Conservation (phyloP, 225 moss, liverwort and hornwort species). For the Polytrichum formosum region DNA sequence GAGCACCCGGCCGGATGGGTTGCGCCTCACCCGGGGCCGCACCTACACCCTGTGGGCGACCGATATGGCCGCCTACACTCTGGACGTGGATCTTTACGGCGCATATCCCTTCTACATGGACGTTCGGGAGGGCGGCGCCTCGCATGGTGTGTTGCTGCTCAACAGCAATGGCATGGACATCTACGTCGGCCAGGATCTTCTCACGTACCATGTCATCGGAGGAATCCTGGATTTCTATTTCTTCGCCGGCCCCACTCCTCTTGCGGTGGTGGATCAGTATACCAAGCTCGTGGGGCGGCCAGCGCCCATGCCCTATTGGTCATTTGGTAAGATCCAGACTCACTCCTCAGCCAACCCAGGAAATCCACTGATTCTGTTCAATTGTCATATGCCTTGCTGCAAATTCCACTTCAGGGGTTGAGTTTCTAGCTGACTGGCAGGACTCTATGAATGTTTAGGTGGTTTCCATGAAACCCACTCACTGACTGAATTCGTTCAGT, state of each 20-base stretch:
- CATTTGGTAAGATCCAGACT: conserved; percentile 45
- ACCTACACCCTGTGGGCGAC: conserved; percentile 80
- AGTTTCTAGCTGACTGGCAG: no score
- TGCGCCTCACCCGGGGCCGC: conserved; percentile 51
- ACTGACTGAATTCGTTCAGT: no score
- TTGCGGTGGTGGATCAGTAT: conserved; percentile 73
- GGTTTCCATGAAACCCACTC: no score
- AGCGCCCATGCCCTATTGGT: conserved; percentile 88
- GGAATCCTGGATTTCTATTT: conserved; percentile 88
- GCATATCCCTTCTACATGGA: conserved; percentile 79
- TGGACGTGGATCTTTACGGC: conserved; percentile 76
- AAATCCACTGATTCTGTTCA: no score
- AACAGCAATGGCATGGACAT: conserved; percentile 99
- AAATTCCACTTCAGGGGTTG: no score
- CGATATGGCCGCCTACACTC: conserved; percentile 56
- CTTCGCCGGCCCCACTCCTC: conserved; percentile 72
- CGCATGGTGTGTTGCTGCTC: conserved; percentile 78
- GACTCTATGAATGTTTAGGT: no score
- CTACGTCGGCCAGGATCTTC: conserved; percentile 31
- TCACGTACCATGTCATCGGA: conserved; percentile 75
- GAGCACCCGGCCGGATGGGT: conserved; percentile 76
- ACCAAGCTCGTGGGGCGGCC: conserved; percentile 80
- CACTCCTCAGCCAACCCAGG: no score
- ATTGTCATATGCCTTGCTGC: no score
- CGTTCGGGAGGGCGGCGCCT: conserved; percentile 48